A percentile compares a stretch with the other conserved stretches of the same genome.
These are phyloP conservation scores for Marchantia polymorpha DNA, from an alignment of 225 moss, liverwort and hornwort genomes.

Conservation along the genomic window DNA sequence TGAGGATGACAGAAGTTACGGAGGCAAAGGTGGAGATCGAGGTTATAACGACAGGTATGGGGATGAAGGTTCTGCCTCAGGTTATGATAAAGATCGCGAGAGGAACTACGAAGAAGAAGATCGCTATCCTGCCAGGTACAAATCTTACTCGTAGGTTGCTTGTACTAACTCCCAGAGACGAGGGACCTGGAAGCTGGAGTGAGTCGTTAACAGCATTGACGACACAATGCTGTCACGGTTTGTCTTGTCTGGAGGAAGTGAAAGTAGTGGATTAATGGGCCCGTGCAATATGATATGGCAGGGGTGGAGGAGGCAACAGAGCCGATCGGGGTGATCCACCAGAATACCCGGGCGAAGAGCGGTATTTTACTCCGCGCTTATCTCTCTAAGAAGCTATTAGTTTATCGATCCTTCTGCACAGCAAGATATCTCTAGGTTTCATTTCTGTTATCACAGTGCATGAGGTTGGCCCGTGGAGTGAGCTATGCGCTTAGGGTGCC, in stretches of 20 bases:
- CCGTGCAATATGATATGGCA: background rate
- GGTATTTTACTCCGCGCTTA: background rate
- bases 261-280: background rate
- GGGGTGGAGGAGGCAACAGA: constrained; percentile 13
- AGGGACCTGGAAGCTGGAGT: no score
- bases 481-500: no score
- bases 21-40: constrained; percentile 40
- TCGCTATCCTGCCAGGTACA: constrained; percentile 60
- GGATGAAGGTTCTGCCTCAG: constrained; percentile 38
- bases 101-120: constrained; percentile 63
- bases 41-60: constrained; percentile 37
- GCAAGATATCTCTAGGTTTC: background rate
- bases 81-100: constrained; percentile 41
- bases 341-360: constrained; percentile 20
- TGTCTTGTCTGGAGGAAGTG: background rate
- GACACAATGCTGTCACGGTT: background rate
- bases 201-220: no score
- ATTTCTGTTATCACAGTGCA: background rate
- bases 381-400: background rate
- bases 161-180: background rate
- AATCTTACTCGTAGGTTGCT: background rate
- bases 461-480: background rate
- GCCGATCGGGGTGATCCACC: constrained; percentile 20
- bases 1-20: constrained; percentile 43
- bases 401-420: background rate